These are phyloP conservation scores for Saccharomycopsis capsularis DNA, from an alignment of 805 yeast species.

Conservation along the genomic window DNA sequence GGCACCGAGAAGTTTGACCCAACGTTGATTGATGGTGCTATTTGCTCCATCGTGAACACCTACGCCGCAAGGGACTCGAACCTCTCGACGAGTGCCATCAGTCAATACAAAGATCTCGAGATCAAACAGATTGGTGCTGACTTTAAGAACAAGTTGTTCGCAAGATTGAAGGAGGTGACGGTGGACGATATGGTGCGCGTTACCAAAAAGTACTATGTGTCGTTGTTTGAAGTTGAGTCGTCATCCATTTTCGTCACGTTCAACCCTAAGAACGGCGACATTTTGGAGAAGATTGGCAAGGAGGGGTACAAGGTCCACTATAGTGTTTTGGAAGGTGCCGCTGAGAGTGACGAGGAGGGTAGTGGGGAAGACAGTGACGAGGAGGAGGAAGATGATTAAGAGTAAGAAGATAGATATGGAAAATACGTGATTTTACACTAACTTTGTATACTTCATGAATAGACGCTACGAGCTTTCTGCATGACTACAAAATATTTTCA, in stretches of 20 bases:
- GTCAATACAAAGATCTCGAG: slow-evolving; percentile 58
- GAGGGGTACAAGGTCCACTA: slow-evolving; percentile 52
- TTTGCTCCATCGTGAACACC: slow-evolving; percentile 65
- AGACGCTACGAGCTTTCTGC: no score
- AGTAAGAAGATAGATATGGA: no score
- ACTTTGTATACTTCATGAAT: no score
- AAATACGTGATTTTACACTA: no score
- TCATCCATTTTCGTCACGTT: slow-evolving; percentile 66
- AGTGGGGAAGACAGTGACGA: slow-evolving; percentile 31
- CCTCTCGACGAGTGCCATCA: slow-evolving; percentile 54
- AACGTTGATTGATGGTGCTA: slow-evolving; percentile 60
- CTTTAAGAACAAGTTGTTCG: slow-evolving; percentile 48
- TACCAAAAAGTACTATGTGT: slow-evolving; percentile 53
- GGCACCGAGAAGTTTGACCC: slow-evolving; percentile 52
- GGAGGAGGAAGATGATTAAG: slow-evolving; percentile 24
- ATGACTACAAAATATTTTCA: no score
- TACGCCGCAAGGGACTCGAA: slow-evolving; percentile 67
- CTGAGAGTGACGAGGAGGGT: slow-evolving; percentile 24
- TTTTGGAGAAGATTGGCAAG: slow-evolving; percentile 40
- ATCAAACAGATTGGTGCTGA: slow-evolving; percentile 59
- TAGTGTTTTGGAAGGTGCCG: slow-evolving; percentile 1
- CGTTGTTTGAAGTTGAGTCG: slow-evolving; percentile 49
- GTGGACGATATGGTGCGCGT: slow-evolving; percentile 42
- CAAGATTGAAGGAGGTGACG: slow-evolving; percentile 45
- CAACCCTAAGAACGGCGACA: slow-evolving; percentile 54